Evolutionary conservation across 495 filamentous ascomycete genomes (phyloP), one percentile per base, ranked within the genome.

Genomic region (Podospora fimiseda): DNA sequence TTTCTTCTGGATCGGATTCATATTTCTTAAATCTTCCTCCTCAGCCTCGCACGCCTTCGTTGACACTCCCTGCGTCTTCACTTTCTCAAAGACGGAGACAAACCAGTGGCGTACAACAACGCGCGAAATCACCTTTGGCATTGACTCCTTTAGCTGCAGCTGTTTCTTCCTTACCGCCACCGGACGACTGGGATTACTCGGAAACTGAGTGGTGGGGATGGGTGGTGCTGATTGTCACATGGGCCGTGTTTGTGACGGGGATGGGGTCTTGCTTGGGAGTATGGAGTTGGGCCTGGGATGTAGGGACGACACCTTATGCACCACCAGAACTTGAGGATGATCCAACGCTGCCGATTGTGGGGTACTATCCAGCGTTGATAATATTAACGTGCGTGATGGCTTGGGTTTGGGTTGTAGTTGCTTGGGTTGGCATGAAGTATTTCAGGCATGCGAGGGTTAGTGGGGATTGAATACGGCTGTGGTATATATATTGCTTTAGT

Each of bases 271-370:
- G 90, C 64, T 78, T 96, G 14, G 93, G 85, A n/a, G 84, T 96
- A n/a, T 98, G 93, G 93, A 93, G 84, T 66, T 98, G 93, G 93
- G 92, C 93, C 0, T 97, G 93, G 93, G 93, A 96, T 73, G 92
- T 96, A 6, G 91, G 90, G n/a, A 89, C 90, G 64, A 96, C 89
- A 15, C 90, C 90, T 0, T 91, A 94, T 64, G 91, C 90, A 49
- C 91, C 93, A 33, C 88, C 90, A 5, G 91, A 95, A 67, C 74
- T 95, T 39, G 89, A 95, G 65, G 89, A 95, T 71, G 90, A 96
- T 72, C 84, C 86, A 2, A 96, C 90, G 1, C 70, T 96, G 53
- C 93, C 93, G 11, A 95, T 98, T 60, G 87, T 93, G 5, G 93
- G 93, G 1, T 98, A 98, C 65, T 98, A 98, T 71, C 93, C 93